Base-by-base conservation (phyloP, 768 basidiomycete genomes). In the Clitopilus hobsonii region DNA sequence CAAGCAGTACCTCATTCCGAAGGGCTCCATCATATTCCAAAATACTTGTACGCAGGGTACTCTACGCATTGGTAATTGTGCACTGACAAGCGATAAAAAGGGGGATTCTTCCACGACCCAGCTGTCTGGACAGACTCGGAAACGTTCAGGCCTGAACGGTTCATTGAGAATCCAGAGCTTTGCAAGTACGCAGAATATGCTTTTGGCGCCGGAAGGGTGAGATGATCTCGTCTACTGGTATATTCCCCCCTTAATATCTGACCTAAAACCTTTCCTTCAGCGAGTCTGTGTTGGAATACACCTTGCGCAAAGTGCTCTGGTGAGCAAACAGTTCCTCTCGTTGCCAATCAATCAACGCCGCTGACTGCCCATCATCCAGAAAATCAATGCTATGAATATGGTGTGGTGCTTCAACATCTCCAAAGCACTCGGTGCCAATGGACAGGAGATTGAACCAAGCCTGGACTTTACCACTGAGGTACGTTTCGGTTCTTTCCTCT, bases 331-430 rank as follows among this genome's bases (percentile, higher is more conserved):
- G n/a, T n/a, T n/a, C n/a, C n/a, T n/a, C n/a, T n/a, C n/a, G n/a
- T n/a, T n/a, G n/a, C 47, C 18, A 14, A 22, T 32, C 30, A 7
- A 16, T 32, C 30, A 7, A 7, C 30, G n/a, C n/a, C n/a, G n/a
- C n/a, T n/a, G n/a, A n/a, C 6, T 30, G 29, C 29, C 7, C 6
- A 36, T 36, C n/a, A n/a, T n/a, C n/a, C 30, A 45, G 41, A 18
- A 23, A 20, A 6, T 45, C 41, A 45, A 45, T 18, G 22, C 41
- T 6, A 45, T 45, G 41, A 45, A 45, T 20, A 51, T 74, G 14
- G 57, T 74, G 29, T 63, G 70, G 4, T 56, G 61, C 1, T 70
- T 72, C 55, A 57, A 69, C 22, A 65, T 76, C 28, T 26, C 52
- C 3, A 59, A 65, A 30, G 60, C 59, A 2, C 30, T 36, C 4